Evolutionary conservation across 2,329 filamentous ascomycete genomes (phyloP), one percentile per base, ranked within the genome.

Genomic region (Chaetomium strumarium): DNA sequence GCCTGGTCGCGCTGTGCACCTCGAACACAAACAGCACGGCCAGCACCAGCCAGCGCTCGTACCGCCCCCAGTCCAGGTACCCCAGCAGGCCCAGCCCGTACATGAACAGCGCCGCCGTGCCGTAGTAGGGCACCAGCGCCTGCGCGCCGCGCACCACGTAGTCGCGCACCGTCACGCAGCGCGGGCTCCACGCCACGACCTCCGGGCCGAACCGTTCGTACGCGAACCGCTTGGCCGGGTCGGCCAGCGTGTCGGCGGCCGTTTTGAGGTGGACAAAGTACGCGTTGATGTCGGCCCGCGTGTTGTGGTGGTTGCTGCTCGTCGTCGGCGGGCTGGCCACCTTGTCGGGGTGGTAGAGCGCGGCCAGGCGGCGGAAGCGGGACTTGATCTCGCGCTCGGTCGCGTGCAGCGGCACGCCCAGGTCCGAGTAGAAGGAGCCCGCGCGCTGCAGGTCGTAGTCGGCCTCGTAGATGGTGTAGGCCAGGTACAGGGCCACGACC

Each of bases 391-490:
- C 83, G 62, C 81, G 81, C 49, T 95, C 90, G 49, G 80, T 78
- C 11, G 87, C 86, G 52, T 78, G 69, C 36, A 85, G 76, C 12
- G 84, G 75, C 0, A 96, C 79, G 34, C 83, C 83, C 0, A 99
- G 80, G 58, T 86, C 79, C 43, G 80, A 75, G 72, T 96, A 97
- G 73, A 87, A 96, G 68, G 89, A 84, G 16, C 86, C 83, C 1
- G 77, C 74, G 41, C 78, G 74, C 57, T 82, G 85, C 29, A 96
- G 77, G 58, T 89, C 83, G 73, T 88, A 83, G 76, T 95, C 88
- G 63, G 90, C 86, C 72, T 97, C 92, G 73, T 91, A 93, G 63
- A 97, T 83, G 43, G 90, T 96, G 76, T 96, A 96, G 59, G 86
- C 72, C 36, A 97, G 87, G 72, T 97, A 99, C 55, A 81, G 72